phyloP scores from a whole-genome alignment of 768 basidiomycete genomes.

The Tylopilus intermedius region DNA sequence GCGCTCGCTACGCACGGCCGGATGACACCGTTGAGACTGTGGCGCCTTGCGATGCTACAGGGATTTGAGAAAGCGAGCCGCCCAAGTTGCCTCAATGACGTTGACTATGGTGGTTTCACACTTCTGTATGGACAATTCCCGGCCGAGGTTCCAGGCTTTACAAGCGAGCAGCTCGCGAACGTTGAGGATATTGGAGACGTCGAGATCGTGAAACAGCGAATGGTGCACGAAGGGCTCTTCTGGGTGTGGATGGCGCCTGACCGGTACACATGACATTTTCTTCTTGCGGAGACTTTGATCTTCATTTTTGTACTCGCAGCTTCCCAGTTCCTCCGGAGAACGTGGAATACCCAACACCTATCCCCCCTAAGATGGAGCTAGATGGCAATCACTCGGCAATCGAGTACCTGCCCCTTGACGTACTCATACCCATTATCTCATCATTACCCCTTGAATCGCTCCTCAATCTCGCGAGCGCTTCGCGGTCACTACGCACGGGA shows the following conservation, averaged over 20 bases:
- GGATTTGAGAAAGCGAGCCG: neutral
- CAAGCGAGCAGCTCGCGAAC: neutral
- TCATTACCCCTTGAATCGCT: neutral
- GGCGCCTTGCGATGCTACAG: neutral
- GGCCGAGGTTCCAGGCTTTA: neutral
- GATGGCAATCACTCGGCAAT: neutral
- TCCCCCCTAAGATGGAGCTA: neutral
- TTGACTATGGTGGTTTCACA: neutral
- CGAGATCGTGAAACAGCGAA: neutral
- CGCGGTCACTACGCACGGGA: neutral
- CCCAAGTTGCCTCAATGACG: neutral
- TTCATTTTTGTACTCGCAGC: neutral
- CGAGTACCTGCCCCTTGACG: neutral
- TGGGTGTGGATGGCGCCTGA: constrained; percentile 1
- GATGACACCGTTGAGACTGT: neutral
- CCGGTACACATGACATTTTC: neutral
- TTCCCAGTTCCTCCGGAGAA: neutral
- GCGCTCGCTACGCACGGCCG: neutral
- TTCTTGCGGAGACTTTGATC: neutral
- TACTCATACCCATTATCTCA: neutral
- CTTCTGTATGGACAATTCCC: neutral
- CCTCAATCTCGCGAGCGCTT: neutral
- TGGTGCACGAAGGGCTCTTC: neutral
- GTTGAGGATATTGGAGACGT: neutral
- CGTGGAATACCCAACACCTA: neutral